phyloP scores from a whole-genome alignment of 805 yeast genomes.

The Candida maltosa region DNA sequence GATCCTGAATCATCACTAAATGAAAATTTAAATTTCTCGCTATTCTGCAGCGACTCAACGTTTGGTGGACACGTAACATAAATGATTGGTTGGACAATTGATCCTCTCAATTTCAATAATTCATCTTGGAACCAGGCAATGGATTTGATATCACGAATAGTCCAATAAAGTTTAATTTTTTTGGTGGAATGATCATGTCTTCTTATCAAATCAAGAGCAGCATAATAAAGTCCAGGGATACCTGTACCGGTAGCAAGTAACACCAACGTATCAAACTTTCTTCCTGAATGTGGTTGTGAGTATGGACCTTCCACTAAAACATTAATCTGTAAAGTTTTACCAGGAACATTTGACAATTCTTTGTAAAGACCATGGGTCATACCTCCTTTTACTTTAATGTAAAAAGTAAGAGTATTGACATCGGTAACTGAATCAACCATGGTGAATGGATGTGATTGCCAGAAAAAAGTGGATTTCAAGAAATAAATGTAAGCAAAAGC shows the following conservation, averaged over 20 bases:
- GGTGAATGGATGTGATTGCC: slow-evolving; percentile 48
- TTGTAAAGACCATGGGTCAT: slow-evolving; percentile 38
- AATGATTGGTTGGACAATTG: slow-evolving; percentile 34
- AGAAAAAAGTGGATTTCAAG: slow-evolving; percentile 35
- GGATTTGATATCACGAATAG: slow-evolving; percentile 36
- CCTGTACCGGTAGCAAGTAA: slow-evolving; percentile 41
- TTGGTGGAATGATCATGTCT: slow-evolving; percentile 7
- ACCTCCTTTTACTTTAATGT: slow-evolving; percentile 52
- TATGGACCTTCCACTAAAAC: slow-evolving; percentile 39
- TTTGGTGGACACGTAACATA: slow-evolving; percentile 37
- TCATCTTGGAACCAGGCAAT: slow-evolving; percentile 40
- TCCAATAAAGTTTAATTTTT: slow-evolving; percentile 33
- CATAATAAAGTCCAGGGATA: slow-evolving; percentile 35
- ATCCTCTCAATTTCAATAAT: slow-evolving; percentile 26
- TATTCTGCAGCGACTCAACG: too few species aligned
- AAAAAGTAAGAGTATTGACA: slow-evolving; percentile 41
- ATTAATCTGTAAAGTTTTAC: slow-evolving; percentile 23
- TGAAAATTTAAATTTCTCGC: too few species aligned
- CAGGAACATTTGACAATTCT: slow-evolving; percentile 22
- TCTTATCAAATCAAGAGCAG: slow-evolving; percentile 24
- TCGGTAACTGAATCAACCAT: slow-evolving; percentile 18
- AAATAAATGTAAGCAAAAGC: slow-evolving; percentile 38
- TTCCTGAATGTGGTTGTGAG: slow-evolving; percentile 28
- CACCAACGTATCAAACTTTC: slow-evolving; percentile 24
- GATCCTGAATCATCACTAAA: too few species aligned